Conservation (phyloP, 2,329 filamentous ascomycete genomes). For the Gnomoniopsis smithogilvyi region DNA sequence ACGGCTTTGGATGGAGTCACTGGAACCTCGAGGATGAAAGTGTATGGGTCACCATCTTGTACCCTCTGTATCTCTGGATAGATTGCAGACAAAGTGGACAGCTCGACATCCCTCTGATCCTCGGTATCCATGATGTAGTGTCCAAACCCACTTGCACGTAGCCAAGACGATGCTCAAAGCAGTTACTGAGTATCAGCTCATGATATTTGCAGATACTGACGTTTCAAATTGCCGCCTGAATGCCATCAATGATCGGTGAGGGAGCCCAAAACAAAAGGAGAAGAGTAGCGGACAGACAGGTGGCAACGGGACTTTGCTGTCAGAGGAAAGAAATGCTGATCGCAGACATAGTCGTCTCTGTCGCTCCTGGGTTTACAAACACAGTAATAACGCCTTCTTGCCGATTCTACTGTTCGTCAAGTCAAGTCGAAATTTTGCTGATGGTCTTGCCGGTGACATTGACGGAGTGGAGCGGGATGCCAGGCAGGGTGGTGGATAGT, state of each 20-base stretch:
- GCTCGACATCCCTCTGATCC: slow-evolving; percentile 55
- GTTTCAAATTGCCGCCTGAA: background rate
- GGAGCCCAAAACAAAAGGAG: background rate
- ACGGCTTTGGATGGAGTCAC: slow-evolving; percentile 53
- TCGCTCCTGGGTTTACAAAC: background rate
- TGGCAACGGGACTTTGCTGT: background rate
- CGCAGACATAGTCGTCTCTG: background rate
- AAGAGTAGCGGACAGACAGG: background rate
- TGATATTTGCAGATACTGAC: background rate
- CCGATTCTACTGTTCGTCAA: background rate
- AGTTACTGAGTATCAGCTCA: background rate
- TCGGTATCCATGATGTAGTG: slow-evolving; percentile 27
- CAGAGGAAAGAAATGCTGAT: background rate
- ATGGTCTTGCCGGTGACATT: background rate
- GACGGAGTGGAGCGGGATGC: background rate
- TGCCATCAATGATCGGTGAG: background rate
- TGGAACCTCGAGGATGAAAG: slow-evolving; percentile 55
- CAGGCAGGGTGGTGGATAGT: background rate
- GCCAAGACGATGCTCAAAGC: background rate
- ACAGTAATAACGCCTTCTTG: background rate
- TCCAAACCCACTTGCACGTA: background rate
- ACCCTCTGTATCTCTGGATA: slow-evolving; percentile 60
- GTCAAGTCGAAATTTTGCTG: background rate
- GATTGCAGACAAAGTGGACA: slow-evolving; percentile 60
- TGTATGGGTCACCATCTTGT: slow-evolving; percentile 39